Evolutionary conservation across 768 basidiomycete genomes (phyloP).

Genomic region (Tricholoma terreum): DNA sequence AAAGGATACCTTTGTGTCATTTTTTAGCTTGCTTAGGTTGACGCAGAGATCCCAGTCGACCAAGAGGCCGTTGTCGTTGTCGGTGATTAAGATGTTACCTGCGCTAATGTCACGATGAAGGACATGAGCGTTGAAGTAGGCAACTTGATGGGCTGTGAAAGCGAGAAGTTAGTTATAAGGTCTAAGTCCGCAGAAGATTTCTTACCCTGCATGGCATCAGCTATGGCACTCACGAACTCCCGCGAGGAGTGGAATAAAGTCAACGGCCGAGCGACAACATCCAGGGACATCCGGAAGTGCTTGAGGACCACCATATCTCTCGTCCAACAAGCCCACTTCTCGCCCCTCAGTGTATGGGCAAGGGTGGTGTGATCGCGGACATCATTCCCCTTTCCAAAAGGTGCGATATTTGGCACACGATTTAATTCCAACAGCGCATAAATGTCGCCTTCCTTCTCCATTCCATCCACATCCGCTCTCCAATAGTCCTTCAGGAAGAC

Average conservation of each 20-base stretch:
- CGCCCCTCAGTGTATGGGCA: neutral
- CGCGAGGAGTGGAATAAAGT: neutral
- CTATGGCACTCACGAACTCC: neutral
- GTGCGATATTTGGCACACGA: slow-evolving; percentile 18
- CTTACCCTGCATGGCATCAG: slow-evolving; percentile 2
- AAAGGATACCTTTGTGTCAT: neutral
- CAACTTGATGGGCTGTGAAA: neutral
- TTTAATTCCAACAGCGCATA: slow-evolving; percentile 15
- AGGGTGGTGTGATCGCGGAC: slow-evolving; percentile 7
- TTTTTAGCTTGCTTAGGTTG: neutral
- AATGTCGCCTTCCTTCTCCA: slow-evolving; percentile 19
- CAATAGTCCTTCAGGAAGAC: slow-evolving; percentile 32
- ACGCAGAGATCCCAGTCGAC: neutral
- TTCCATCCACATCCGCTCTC: slow-evolving; percentile 9
- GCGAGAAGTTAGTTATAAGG: too few species aligned
- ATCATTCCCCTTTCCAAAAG: slow-evolving; percentile 20
- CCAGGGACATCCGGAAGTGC: neutral
- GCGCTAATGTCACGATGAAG: slow-evolving; percentile 3
- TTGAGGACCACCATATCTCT: neutral
- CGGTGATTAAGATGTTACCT: slow-evolving; percentile 3
- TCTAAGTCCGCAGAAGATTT: too few species aligned
- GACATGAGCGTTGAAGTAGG: neutral
- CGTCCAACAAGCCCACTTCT: neutral
- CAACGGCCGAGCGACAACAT: neutral
- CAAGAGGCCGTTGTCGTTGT: neutral